Evolutionary conservation across 192 early-diverging fungal genomes (phyloP), one percentile per base, ranked within the genome.

Genomic region (Coemansia sp.): DNA sequence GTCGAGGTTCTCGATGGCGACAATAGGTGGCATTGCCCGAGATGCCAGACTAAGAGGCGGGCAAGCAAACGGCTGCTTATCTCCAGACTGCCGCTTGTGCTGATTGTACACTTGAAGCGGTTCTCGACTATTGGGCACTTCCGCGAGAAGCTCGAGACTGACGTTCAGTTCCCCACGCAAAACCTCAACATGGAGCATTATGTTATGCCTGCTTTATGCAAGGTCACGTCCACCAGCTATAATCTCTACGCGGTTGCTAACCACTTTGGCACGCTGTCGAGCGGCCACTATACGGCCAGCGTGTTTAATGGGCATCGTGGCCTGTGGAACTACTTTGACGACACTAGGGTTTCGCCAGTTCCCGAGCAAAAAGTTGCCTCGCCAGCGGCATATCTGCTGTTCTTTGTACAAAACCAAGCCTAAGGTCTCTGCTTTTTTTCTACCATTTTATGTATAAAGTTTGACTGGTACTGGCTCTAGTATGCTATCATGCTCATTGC

Each of bases 21-120:
- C 43, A 88, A 99, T 72, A 86, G 85, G 43, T 99, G 97, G 97
- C 71, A 86, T 38, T 99, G 97, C 63, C 91, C 95, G 4, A 56
- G 76, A 23, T 98, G 96, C 75, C 90, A 93, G 66, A 73, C 80
- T 14, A 84, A 73, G 16, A 86, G 94, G 5, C 75, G 84, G 14
- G 86, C 95, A 3, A 88, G 85, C 18, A 99, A 99, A 70, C 80
- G 77, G 18, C 66, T 96, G 39, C 85, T 87, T 11, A 83, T 99
- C 11, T 89, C 92, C 1, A 82, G 87, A 24, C 74, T 97, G 26
- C 97, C 97, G 1, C 84, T 89, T 51, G 89, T 99, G 33, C 76
- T 99, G n/a, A 71, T 98, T 53, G 87, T 99, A 55, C 94, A 98
- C 62, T 63, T 99, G 66, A 99, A 98, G 74, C 86, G 96, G 53